phyloP scores from a whole-genome alignment of 1,284 basidiomycete species.

The Mrakiaceae sp. region DNA sequence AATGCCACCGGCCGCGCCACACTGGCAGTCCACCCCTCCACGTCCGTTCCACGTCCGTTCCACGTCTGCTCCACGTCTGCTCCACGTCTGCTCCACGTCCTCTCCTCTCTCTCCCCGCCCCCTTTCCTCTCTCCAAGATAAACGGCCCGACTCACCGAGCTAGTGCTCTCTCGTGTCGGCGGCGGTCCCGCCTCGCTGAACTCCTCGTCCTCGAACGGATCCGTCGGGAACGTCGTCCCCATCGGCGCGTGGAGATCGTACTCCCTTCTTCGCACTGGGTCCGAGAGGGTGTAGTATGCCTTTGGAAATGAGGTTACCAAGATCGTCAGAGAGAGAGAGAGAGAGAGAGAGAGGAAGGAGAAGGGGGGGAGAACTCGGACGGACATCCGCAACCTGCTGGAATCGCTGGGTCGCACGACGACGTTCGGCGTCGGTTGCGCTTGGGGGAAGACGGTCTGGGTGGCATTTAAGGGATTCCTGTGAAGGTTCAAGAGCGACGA shows the following conservation, averaged over 20 bases:
- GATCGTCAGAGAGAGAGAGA: slow-evolving; percentile 6
- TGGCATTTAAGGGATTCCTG: slow-evolving; percentile 51
- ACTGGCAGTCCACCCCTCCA: too few species aligned
- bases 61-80: too few species aligned
- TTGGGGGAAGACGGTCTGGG: slow-evolving; percentile 60
- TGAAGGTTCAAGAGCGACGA: too few species aligned
- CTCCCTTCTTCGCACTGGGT: slow-evolving; percentile 60
- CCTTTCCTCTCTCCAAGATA: too few species aligned
- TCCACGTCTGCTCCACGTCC: too few species aligned
- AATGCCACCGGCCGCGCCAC: too few species aligned
- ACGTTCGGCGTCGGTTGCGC: slow-evolving; percentile 43
- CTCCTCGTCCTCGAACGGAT: slow-evolving; percentile 23
- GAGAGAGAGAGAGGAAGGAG: background rate
- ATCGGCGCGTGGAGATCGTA: slow-evolving; percentile 59
- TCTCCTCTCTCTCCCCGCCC: too few species aligned
- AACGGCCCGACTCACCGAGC: too few species aligned
- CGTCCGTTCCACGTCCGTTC: too few species aligned
- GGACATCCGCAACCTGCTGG: slow-evolving; percentile 34
- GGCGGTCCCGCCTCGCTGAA: too few species aligned
- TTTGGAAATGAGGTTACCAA: slow-evolving; percentile 45
- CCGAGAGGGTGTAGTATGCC: slow-evolving; percentile 90
- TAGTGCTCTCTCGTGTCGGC: too few species aligned
- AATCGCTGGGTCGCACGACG: slow-evolving; percentile 67
- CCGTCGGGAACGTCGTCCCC: slow-evolving; percentile 23
- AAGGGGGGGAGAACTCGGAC: background rate